These are phyloP conservation scores for Sindora glabra DNA, from an alignment of 306 rosid species.

Conservation along the genomic window DNA sequence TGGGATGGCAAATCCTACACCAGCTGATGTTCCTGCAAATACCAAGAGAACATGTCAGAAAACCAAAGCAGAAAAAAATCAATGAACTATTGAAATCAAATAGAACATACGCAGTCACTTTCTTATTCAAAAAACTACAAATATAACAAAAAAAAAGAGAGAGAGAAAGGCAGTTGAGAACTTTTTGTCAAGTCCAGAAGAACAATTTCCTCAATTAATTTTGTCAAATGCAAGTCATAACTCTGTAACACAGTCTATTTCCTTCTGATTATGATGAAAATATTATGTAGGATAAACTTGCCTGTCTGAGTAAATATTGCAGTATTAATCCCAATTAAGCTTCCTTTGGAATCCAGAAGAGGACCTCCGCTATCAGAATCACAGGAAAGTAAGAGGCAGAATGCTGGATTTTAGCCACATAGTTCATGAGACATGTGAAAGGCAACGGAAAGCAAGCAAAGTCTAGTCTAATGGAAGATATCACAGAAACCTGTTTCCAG, in stretches of 20 bases:
- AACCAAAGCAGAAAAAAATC: neutral
- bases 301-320: constrained; percentile 96
- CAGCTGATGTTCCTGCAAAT: constrained; percentile 90
- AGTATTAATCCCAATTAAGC: constrained; percentile 82
- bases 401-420: neutral
- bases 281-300: constrained; percentile 2
- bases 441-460: neutral
- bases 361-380: constrained; percentile 79
- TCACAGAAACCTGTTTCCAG: constrained; percentile 72
- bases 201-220: neutral
- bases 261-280: neutral
- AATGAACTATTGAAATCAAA: neutral
- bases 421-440: neutral
- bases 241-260: neutral
- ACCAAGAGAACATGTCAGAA: constrained; percentile 1
- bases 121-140: neutral
- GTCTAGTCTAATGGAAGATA: constrained; percentile 9
- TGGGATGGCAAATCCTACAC: constrained; percentile 98
- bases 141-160: neutral
- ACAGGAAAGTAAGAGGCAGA: constrained; percentile 17
- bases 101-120: constrained; percentile 6
- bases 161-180: neutral
- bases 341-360: constrained; percentile 81
- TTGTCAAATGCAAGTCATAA: neutral
- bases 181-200: neutral